phyloP scores from a whole-genome alignment of 768 basidiomycete genomes.

The Austroboletus festivus region DNA sequence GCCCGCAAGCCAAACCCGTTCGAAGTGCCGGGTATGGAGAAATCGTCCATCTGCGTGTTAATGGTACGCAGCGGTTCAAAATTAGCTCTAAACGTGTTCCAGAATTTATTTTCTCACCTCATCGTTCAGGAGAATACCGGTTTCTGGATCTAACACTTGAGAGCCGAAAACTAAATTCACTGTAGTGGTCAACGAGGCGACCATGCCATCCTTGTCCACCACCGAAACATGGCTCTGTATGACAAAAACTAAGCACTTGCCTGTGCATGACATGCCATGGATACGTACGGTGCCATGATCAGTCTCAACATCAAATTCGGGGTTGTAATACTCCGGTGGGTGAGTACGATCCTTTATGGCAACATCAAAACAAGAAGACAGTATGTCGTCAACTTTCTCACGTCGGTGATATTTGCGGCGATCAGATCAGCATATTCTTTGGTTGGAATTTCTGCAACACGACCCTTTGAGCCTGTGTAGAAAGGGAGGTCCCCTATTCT shows the following conservation, averaged over 20 bases:
- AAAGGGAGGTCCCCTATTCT: slow-evolving; percentile 76
- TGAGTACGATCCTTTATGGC: slow-evolving; percentile 72
- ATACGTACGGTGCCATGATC: slow-evolving; percentile 77
- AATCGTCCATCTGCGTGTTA: slow-evolving; percentile 75
- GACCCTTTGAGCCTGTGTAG: slow-evolving; percentile 47
- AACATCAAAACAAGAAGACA: slow-evolving; percentile 9
- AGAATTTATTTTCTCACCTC: slow-evolving; percentile 48
- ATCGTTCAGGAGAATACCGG: slow-evolving; percentile 88
- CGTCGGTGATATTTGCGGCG: slow-evolving; percentile 76
- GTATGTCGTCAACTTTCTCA: slow-evolving; percentile 39
- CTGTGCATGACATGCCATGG: not conserved
- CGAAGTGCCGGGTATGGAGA: slow-evolving; percentile 78
- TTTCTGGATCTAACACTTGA: slow-evolving; percentile 78
- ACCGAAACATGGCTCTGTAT: slow-evolving; percentile 79
- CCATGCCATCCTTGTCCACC: slow-evolving; percentile 83
- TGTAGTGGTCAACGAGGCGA: slow-evolving; percentile 81
- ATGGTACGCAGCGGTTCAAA: too few relatives aligned
- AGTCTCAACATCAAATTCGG: slow-evolving; percentile 67
- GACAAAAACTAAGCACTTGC: slow-evolving; percentile 3
- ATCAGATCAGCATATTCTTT: slow-evolving; percentile 65
- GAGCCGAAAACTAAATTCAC: slow-evolving; percentile 92
- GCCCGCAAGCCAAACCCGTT: slow-evolving; percentile 83
- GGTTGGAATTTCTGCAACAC: slow-evolving; percentile 62
- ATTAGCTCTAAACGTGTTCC: not conserved
- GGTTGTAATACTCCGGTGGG: slow-evolving; percentile 76